Conservation (phyloP, 164 flowering plant genomes). For the Pachysandra terminalis region DNA sequence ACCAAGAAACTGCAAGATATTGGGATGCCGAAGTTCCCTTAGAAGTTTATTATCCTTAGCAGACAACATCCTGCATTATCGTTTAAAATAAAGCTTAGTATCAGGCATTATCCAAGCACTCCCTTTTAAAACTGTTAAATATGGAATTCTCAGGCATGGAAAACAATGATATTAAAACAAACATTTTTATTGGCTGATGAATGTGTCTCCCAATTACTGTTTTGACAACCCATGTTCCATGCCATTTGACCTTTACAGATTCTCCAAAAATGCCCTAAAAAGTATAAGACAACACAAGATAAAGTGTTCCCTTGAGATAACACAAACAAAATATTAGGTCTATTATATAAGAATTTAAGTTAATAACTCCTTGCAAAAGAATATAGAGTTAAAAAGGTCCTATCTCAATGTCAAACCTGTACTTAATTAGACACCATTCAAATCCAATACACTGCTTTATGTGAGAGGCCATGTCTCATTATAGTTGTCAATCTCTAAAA, state of each 20-base stretch:
- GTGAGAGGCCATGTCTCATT: no score
- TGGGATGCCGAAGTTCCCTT: slow-evolving; percentile 61
- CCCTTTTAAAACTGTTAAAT: not conserved
- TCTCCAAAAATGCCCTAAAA: slow-evolving; percentile 43
- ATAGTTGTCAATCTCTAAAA: no score
- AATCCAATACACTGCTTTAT: no score
- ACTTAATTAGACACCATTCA: no score
- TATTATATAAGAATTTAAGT: no score
- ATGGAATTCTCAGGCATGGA: not conserved
- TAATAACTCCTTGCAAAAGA: no score
- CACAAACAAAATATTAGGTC: not conserved
- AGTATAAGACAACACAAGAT: not conserved
- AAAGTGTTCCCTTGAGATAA: not conserved
- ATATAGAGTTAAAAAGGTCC: no score
- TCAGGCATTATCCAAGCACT: not conserved
- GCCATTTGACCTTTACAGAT: slow-evolving; percentile 58
- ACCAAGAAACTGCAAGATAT: slow-evolving; percentile 63
- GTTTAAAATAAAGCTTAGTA: not conserved
- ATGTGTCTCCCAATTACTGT: slow-evolving; percentile 42
- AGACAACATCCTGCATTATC: slow-evolving; percentile 39
- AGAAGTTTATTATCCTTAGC: slow-evolving; percentile 43
- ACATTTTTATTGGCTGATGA: slow-evolving; percentile 34
- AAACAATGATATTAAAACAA: slow-evolving; percentile 1
- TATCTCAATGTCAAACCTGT: no score
- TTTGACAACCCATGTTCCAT: slow-evolving; percentile 65